phyloP scores from a whole-genome alignment of 2,329 filamentous ascomycete species.

The Colletotrichum ledebouriae region DNA sequence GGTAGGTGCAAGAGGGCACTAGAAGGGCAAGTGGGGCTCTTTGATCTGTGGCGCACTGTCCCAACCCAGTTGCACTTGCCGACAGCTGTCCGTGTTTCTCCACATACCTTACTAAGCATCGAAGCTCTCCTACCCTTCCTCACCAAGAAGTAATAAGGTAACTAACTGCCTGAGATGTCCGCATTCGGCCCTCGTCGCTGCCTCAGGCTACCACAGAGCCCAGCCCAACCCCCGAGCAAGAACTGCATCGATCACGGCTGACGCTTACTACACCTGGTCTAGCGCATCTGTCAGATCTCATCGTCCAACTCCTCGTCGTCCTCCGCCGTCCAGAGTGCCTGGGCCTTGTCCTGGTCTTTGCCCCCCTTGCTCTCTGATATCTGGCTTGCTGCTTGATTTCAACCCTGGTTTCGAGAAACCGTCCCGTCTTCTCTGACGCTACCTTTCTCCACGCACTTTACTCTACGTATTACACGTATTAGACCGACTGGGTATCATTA shows the following conservation, averaged over 20 bases:
- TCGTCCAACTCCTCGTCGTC: slow-evolving; percentile 24
- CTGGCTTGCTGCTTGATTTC: slow-evolving; percentile 13
- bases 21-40: too few relatives aligned
- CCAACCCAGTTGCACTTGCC: too few relatives aligned
- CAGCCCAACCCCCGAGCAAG: background rate
- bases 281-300: slow-evolving; percentile 42
- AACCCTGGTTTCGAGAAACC: slow-evolving; percentile 19
- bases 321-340: slow-evolving; percentile 9
- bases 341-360: slow-evolving; percentile 9
- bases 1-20: too few relatives aligned
- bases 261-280: slow-evolving; percentile 18
- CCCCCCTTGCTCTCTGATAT: background rate
- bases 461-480: background rate
- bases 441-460: slow-evolving; percentile 21
- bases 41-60: too few relatives aligned
- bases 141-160: too few relatives aligned
- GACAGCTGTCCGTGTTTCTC: too few relatives aligned
- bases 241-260: slow-evolving; percentile 24
- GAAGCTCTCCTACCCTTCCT: too few relatives aligned
- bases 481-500: background rate
- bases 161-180: background rate
- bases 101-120: too few relatives aligned
- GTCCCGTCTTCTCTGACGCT: slow-evolving; percentile 31
- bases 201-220: slow-evolving; percentile 19
- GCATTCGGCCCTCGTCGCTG: background rate